Conservation (phyloP, 2,329 filamentous ascomycete genomes). For the Diplodia seriata region DNA sequence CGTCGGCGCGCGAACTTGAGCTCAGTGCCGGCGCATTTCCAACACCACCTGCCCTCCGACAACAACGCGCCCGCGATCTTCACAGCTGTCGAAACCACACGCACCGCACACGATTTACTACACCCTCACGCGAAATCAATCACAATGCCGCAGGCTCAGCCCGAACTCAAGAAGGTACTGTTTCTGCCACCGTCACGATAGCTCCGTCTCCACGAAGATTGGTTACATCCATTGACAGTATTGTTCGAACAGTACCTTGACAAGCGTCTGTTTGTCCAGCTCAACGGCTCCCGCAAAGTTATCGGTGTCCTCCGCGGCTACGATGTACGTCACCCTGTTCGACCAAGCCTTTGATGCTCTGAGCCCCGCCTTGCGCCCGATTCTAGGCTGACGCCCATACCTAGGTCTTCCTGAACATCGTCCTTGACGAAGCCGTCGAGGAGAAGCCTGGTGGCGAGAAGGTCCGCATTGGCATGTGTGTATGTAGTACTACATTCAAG, state of each 20-base stretch:
- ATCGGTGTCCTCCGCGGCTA: constrained; percentile 94
- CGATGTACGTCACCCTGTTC: constrained; percentile 69
- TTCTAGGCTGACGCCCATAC: not conserved
- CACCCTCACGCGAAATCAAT: not conserved
- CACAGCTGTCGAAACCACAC: not conserved
- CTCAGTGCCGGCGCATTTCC: constrained; percentile 20
- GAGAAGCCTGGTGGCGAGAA: constrained; percentile 93
- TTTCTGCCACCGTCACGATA: not conserved
- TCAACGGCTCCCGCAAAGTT: constrained; percentile 97
- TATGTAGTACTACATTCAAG: constrained; percentile 55
- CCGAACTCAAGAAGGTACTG: constrained; percentile 94
- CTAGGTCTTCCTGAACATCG: constrained; percentile 97
- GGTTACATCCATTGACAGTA: not conserved
- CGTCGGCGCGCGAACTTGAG: constrained; percentile 30
- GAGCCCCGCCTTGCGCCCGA: not conserved
- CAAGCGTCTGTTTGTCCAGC: constrained; percentile 96
- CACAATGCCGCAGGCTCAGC: constrained; percentile 97
- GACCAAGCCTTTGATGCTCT: not conserved
- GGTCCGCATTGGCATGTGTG: constrained; percentile 88
- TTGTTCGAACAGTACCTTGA: constrained; percentile 80
- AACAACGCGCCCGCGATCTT: not conserved
- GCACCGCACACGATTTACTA: not conserved
- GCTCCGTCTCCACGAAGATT: not conserved
- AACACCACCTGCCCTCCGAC: constrained; percentile 7
- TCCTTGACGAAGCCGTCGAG: constrained; percentile 94